phyloP scores from a whole-genome alignment of 73 alveolate species.

The Uronychia binucleata region DNA sequence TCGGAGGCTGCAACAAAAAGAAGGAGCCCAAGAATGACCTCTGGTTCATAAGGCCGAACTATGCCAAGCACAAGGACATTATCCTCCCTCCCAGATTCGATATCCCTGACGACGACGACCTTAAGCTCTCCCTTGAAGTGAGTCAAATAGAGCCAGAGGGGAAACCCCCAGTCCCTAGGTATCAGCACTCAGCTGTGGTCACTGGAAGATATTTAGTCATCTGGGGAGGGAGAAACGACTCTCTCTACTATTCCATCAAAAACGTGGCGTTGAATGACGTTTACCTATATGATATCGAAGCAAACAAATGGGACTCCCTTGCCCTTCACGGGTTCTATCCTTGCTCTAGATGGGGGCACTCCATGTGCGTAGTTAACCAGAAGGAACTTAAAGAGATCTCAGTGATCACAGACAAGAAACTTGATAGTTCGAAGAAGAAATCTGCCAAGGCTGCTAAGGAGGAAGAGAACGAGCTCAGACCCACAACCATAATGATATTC shows the following conservation, averaged over 20 bases:
- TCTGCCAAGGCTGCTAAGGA: neutral
- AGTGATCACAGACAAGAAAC: neutral
- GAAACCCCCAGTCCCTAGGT: slow-evolving; percentile 34
- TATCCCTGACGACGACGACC: neutral
- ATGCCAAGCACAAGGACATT: neutral
- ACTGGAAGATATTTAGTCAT: slow-evolving; percentile 10
- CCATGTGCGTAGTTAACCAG: neutral
- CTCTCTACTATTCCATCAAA: neutral
- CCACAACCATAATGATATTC: slow-evolving; percentile 2
- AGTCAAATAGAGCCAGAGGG: slow-evolving; percentile 27
- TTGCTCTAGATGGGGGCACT: slow-evolving; percentile 25
- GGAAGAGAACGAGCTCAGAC: neutral
- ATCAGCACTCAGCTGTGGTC: slow-evolving; percentile 16
- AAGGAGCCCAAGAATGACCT: slow-evolving; percentile 20
- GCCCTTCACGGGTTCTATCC: slow-evolving; percentile 37
- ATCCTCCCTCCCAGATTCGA: neutral
- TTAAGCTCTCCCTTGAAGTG: neutral
- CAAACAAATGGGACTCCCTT: slow-evolving; percentile 26
- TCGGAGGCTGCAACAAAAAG: slow-evolving; percentile 21
- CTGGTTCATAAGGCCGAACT: slow-evolving; percentile 14
- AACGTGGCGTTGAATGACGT: slow-evolving; percentile 34
- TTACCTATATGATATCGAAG: slow-evolving; percentile 7
- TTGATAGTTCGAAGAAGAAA: neutral
- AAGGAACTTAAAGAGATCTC: neutral
- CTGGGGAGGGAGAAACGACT: slow-evolving; percentile 33